Base-by-base conservation (phyloP, 1,284 basidiomycete genomes). In the Ustilago sp. region DNA sequence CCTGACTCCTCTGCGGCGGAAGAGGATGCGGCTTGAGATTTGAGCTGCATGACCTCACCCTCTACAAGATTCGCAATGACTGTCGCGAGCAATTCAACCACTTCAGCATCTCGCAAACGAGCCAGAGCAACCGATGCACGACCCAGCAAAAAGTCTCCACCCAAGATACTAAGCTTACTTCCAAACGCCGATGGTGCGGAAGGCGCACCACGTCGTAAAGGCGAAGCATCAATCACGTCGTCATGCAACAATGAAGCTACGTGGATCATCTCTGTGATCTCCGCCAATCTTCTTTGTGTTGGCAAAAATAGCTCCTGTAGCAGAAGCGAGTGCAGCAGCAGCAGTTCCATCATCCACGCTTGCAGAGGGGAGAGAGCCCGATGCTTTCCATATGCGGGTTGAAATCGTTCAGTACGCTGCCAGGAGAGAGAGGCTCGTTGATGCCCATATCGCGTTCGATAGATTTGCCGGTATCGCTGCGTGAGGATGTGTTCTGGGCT, bases 241-340 rank as follows among this genome's bases (percentile, higher is more conserved):
- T 99, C 95, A 86, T 99, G 97, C 17, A 99, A 88, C 8, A 97
- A 89, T 1, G 94, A 96, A 35, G 97, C 96, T 74, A 98, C 94
- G 86, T 99, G 95, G 72, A 99, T 94, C 94, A 99, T 98, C 87
- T 99, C 97, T 57, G 94, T 92, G 65, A 99, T 97, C 84, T 96
- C 94, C 2, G 96, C 96, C 31, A 99, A 90, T 35, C 96, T 91
- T 31, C 93, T 88, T 87, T 99, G 96, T 0, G 94, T 93, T 8
- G 96, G 94, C 8, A 98, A 90, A n/a, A 47, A 85, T 83, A 38
- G 73, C 66, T 31, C 75, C 64, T 0, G 69, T 54, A 5, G 75
- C 58, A 12, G 63, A 64, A 0, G 63, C 48, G 4, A 68, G 57
- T 17, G 63, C 60, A n/a, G 57, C 50, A 3, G 60, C 63, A n/a